Evolutionary conservation across 257 asterid species (phyloP).

Genomic region (Linderniella brevidens): DNA sequence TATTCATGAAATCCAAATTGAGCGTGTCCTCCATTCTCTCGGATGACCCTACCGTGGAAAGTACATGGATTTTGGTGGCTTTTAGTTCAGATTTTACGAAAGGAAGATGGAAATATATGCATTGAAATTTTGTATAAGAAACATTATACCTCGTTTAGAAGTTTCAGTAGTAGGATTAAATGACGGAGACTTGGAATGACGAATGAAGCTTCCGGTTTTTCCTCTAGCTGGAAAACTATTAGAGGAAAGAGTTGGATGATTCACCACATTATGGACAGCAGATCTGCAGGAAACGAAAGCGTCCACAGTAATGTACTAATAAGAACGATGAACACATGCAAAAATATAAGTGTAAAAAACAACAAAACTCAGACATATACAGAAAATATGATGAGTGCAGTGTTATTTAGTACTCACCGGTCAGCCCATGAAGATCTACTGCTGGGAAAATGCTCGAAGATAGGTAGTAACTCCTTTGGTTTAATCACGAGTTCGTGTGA

Average conservation of each 20-base stretch:
- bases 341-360: no score
- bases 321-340: no score
- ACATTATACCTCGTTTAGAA: slow-evolving; percentile 41
- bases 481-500: slow-evolving; percentile 39
- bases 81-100: no score
- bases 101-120: no score
- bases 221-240: slow-evolving; percentile 19
- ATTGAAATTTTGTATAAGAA: background rate
- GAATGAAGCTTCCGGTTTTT: slow-evolving; percentile 24
- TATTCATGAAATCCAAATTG: slow-evolving; percentile 33
- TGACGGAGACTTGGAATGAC: slow-evolving; percentile 47
- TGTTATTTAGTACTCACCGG: slow-evolving; percentile 22
- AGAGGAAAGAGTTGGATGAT: slow-evolving; percentile 14
- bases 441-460: slow-evolving; percentile 32
- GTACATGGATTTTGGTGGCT: no score
- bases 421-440: slow-evolving; percentile 26
- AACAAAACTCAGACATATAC: no score
- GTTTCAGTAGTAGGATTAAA: slow-evolving; percentile 54
- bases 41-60: no score
- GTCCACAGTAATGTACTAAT: no score
- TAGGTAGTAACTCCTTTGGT: slow-evolving; percentile 41
- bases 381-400: no score
- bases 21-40: slow-evolving; percentile 31
- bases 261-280: slow-evolving; percentile 21
- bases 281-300: slow-evolving; percentile 17